A percentile compares a stretch with the other conserved stretches of the same genome.
These are phyloP conservation scores for Fusarium penzigii DNA, from an alignment of 2,329 filamentous ascomycete species.

Conservation along the genomic window DNA sequence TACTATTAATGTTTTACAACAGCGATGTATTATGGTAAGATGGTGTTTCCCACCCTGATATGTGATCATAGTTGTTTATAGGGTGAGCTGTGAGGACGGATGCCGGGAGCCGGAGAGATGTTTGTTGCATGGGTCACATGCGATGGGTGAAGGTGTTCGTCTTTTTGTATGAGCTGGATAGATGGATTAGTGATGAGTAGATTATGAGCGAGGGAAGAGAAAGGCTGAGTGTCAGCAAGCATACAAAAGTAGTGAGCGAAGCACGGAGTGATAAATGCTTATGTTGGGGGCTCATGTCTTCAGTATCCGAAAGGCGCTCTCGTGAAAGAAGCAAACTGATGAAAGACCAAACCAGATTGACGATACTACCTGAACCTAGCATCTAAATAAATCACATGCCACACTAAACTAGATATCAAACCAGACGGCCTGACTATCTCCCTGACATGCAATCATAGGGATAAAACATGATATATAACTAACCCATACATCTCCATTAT, in stretches of 20 bases:
- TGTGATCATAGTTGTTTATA: no score
- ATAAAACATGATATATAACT: no score
- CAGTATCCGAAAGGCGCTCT: background rate
- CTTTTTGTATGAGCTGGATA: no score
- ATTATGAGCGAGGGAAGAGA: no score
- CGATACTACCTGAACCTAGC: background rate
- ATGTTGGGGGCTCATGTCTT: background rate
- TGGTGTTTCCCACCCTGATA: background rate
- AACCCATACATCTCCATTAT: no score
- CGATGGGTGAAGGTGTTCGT: background rate
- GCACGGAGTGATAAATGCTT: no score
- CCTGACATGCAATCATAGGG: no score
- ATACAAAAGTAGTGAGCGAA: no score
- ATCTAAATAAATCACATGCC: background rate
- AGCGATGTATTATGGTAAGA: slow-evolving; percentile 4
- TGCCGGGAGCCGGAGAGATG: slow-evolving; percentile 20
- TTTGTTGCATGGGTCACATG: slow-evolving; percentile 4
- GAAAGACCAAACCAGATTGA: background rate
- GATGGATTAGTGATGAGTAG: no score
- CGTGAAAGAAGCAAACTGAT: background rate
- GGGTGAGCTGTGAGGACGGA: slow-evolving; percentile 9
- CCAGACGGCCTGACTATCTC: no score
- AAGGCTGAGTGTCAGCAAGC: no score
- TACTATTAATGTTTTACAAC: background rate
- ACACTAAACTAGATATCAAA: background rate